These are phyloP conservation scores for Arthrinium phaeospermum DNA, from an alignment of 2,329 filamentous ascomycete genomes.

Conservation along the genomic window DNA sequence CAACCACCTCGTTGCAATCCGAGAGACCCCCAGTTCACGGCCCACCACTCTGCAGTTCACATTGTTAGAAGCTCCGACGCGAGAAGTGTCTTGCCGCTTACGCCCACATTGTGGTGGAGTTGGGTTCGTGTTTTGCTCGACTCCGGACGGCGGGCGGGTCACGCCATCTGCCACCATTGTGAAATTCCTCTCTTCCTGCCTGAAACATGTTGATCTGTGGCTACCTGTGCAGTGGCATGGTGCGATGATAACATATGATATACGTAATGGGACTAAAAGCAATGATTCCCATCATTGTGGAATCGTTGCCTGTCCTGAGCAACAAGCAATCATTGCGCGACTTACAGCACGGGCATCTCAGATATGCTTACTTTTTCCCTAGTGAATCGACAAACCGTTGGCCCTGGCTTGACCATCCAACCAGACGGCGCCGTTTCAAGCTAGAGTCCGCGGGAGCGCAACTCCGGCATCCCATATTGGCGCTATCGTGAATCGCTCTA, in stretches of 20 bases:
- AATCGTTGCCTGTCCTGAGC: neutral
- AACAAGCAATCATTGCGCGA: neutral
- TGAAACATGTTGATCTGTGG: neutral
- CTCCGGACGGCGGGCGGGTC: constrained; percentile 1
- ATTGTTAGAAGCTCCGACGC: constrained; percentile 6
- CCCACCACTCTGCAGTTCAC: constrained; percentile 1
- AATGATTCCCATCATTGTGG: neutral
- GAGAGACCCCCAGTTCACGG: neutral
- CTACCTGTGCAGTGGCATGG: neutral
- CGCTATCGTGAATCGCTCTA: neutral
- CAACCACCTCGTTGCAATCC: neutral
- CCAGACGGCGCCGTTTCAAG: neutral
- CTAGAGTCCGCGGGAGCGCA: neutral
- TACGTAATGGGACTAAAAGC: neutral
- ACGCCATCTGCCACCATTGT: neutral
- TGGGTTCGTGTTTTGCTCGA: constrained; percentile 10
- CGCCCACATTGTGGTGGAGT: constrained; percentile 8
- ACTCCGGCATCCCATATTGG: neutral
- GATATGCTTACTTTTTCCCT: neutral
- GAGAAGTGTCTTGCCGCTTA: neutral
- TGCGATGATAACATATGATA: neutral
- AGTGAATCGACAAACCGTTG: constrained; percentile 15
- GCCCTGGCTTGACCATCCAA: constrained; percentile 1
- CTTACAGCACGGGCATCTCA: neutral
- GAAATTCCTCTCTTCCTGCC: neutral